phyloP scores from a whole-genome alignment of 2,329 filamentous ascomycete genomes.

The Pestalotiopsis sp. region DNA sequence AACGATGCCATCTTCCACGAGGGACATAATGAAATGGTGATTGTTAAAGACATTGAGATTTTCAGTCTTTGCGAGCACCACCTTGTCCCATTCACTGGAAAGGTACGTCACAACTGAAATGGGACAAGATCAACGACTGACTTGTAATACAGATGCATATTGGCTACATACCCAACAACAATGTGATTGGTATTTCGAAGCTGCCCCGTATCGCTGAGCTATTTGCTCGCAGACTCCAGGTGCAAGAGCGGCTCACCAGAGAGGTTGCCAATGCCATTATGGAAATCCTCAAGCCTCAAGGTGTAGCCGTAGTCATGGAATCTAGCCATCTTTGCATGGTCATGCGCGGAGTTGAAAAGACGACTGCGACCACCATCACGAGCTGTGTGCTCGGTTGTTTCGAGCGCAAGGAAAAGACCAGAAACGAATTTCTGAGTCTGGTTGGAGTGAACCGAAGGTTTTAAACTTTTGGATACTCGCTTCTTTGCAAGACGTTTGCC shows the following conservation, averaged over 20 bases:
- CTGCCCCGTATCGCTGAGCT: slow-evolving; percentile 95
- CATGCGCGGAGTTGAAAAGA: slow-evolving; percentile 97
- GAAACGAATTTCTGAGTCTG: slow-evolving; percentile 92
- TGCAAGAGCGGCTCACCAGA: slow-evolving; percentile 94
- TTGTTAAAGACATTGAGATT: slow-evolving; percentile 96
- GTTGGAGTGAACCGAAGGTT: slow-evolving; percentile 57
- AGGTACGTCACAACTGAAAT: slow-evolving; percentile 55
- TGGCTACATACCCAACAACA: slow-evolving; percentile 89
- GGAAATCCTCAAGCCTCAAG: slow-evolving; percentile 89
- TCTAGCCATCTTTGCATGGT: slow-evolving; percentile 98
- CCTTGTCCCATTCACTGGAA: slow-evolving; percentile 92
- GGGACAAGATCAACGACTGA: neutral
- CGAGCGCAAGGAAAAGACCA: slow-evolving; percentile 86
- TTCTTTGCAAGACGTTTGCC: neutral
- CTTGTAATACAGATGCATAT: slow-evolving; percentile 82
- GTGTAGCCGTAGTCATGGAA: slow-evolving; percentile 97
- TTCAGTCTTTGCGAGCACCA: slow-evolving; percentile 97
- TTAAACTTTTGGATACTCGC: slow-evolving; percentile 6
- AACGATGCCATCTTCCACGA: slow-evolving; percentile 96
- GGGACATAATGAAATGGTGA: slow-evolving; percentile 95
- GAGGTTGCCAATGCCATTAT: slow-evolving; percentile 94
- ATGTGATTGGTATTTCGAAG: slow-evolving; percentile 92
- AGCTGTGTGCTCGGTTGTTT: slow-evolving; percentile 98
- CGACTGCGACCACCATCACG: slow-evolving; percentile 82
- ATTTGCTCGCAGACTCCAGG: slow-evolving; percentile 90